Evolutionary conservation across 176 grass and related monocot species (phyloP).

Genomic region (Lolium perenne): DNA sequence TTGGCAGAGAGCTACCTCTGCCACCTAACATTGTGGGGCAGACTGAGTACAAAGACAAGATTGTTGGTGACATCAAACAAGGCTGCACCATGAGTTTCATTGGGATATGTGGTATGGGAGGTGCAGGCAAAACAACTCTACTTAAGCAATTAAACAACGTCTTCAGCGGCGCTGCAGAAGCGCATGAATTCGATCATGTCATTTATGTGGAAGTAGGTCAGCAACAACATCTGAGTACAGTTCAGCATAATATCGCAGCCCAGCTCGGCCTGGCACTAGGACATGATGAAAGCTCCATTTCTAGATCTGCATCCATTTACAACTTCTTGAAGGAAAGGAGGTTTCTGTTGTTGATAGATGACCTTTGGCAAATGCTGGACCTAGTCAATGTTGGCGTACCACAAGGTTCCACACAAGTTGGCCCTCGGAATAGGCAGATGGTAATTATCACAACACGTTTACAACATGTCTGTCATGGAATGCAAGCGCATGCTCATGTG

Average conservation of each 20-base stretch:
- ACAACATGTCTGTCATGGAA: not conserved
- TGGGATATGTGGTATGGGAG: too few species aligned
- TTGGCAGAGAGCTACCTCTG: conserved; percentile 24
- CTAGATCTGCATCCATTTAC: not conserved
- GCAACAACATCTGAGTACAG: too few species aligned
- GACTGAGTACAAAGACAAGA: not conserved
- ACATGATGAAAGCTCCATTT: not conserved
- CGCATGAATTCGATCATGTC: too few species aligned
- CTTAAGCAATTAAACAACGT: too few species aligned
- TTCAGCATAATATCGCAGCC: too few species aligned
- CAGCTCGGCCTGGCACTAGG: too few species aligned
- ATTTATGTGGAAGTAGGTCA: too few species aligned
- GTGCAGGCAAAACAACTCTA: too few species aligned
- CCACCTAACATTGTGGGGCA: conserved; percentile 16
- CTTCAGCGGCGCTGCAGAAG: too few species aligned
- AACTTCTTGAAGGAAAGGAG: not conserved
- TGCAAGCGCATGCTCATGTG: not conserved
- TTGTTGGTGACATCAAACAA: not conserved
- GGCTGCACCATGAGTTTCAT: not conserved
- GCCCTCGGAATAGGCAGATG: not conserved
- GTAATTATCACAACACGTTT: conserved; percentile 4
- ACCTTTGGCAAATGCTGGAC: conserved; percentile 16
- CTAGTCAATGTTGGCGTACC: not conserved
- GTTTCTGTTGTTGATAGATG: conserved; percentile 4
- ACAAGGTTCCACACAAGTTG: not conserved